A percentile compares a stretch with the other conserved stretches of the same genome.
Conservation (phyloP, 139 green algal genomes). For the Spirogloea muscicola region DNA sequence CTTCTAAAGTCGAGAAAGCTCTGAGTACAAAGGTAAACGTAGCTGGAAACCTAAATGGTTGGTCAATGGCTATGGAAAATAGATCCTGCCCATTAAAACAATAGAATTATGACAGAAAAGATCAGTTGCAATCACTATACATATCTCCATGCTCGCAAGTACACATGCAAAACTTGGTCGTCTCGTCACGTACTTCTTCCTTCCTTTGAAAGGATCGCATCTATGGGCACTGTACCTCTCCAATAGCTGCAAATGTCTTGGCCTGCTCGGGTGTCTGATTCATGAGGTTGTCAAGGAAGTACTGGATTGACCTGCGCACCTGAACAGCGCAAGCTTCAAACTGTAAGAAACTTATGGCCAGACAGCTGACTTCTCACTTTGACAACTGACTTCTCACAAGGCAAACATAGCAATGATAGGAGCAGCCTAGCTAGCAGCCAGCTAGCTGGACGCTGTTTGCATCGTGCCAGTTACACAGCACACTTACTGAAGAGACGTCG, state of each 20-base stretch:
- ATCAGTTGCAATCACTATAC: no score
- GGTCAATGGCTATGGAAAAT: constrained; percentile 87
- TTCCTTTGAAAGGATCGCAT: no score
- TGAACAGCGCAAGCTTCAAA: constrained; percentile 39
- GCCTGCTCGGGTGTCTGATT: constrained; percentile 53
- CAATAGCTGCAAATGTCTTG: constrained; percentile 44
- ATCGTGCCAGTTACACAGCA: not conserved
- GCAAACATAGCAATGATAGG: not conserved
- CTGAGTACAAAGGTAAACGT: constrained; percentile 91
- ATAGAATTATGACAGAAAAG: no score
- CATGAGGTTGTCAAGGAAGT: constrained; percentile 67
- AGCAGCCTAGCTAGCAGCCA: no score
- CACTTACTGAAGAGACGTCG: constrained; percentile 31
- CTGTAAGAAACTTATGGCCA: not conserved
- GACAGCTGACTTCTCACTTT: no score
- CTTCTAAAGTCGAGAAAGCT: constrained; percentile 71
- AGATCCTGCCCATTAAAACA: constrained; percentile 74
- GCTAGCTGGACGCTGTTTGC: no score
- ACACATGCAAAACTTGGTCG: no score
- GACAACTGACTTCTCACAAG: no score
- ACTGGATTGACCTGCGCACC: constrained; percentile 88
- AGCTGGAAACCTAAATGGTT: constrained; percentile 97
- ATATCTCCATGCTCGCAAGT: no score
- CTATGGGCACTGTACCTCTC: no score
- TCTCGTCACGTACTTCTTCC: no score